Percentiles rank a stretch among this genome's conserved stretches.
These are phyloP conservation scores for Isoetes engelmannii DNA, from an alignment of 83 land plant species.

Conservation along the genomic window DNA sequence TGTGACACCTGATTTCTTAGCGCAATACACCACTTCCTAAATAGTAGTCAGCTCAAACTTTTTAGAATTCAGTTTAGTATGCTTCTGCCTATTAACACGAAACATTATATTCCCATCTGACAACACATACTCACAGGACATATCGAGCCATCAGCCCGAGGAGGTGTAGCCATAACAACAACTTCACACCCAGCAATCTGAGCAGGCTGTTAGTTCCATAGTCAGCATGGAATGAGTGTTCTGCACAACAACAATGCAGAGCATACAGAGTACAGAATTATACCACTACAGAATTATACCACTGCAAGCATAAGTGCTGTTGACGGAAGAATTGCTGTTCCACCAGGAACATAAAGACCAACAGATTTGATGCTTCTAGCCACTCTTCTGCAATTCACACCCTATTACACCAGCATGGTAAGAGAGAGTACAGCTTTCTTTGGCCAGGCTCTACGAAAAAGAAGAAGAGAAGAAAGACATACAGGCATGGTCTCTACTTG, in stretches of 20 bases:
- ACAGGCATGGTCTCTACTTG: slow-evolving; percentile 94
- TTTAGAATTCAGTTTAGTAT: neutral
- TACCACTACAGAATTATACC: slow-evolving; percentile 37
- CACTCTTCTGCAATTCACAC: slow-evolving; percentile 86
- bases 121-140: slow-evolving; percentile 63
- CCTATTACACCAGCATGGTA: slow-evolving; percentile 37
- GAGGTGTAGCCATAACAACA: slow-evolving; percentile 96
- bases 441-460: neutral
- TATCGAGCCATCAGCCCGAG: slow-evolving; percentile 77
- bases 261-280: neutral
- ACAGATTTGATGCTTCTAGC: slow-evolving; percentile 80
- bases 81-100: neutral
- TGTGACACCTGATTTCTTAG: slow-evolving; percentile 93
- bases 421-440: slow-evolving; percentile 5
- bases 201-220: slow-evolving; percentile 65
- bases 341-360: slow-evolving; percentile 99
- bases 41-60: slow-evolving; percentile 1
- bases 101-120: too few species aligned
- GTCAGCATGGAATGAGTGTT: neutral
- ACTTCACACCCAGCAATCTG: slow-evolving; percentile 96
- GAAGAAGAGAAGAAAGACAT: slow-evolving; percentile 24
- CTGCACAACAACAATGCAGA: neutral
- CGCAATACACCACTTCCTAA: slow-evolving; percentile 98
- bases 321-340: slow-evolving; percentile 98
- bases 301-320: slow-evolving; percentile 98